Conservation (phyloP, 345 rosid species). For the Luvunga scandens region DNA sequence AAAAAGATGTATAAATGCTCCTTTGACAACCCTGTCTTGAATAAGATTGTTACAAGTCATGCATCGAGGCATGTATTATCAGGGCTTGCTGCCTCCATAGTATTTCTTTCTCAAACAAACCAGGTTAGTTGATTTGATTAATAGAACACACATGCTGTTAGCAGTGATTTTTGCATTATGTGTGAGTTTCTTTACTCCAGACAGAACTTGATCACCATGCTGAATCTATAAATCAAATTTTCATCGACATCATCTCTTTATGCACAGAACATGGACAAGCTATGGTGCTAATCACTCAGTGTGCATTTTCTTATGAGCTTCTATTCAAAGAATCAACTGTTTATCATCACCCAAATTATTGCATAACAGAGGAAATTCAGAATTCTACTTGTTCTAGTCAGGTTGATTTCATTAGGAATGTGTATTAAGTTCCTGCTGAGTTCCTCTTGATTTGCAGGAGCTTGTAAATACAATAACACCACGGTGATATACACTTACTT, state of each 20-base stretch:
- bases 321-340: too few relatives aligned
- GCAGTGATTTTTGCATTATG: neutral
- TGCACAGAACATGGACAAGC: neutral
- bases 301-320: neutral
- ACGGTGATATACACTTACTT: neutral
- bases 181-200: neutral
- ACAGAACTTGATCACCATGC: neutral
- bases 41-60: constrained; percentile 30
- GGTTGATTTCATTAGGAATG: neutral
- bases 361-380: neutral
- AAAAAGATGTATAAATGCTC: constrained; percentile 42
- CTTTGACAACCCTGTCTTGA: constrained; percentile 27
- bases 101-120: constrained; percentile 54
- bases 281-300: neutral
- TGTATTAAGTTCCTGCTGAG: neutral
- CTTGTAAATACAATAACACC: neutral
- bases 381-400: neutral
- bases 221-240: neutral
- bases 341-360: neutral
- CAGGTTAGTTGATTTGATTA: constrained; percentile 45
- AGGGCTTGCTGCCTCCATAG: constrained; percentile 62
- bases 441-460: neutral
- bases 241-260: neutral
- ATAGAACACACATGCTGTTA: neutral
- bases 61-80: constrained; percentile 33